Evolutionary conservation across 139 green algal species (phyloP).

Genomic region (Chlorella sp.): DNA sequence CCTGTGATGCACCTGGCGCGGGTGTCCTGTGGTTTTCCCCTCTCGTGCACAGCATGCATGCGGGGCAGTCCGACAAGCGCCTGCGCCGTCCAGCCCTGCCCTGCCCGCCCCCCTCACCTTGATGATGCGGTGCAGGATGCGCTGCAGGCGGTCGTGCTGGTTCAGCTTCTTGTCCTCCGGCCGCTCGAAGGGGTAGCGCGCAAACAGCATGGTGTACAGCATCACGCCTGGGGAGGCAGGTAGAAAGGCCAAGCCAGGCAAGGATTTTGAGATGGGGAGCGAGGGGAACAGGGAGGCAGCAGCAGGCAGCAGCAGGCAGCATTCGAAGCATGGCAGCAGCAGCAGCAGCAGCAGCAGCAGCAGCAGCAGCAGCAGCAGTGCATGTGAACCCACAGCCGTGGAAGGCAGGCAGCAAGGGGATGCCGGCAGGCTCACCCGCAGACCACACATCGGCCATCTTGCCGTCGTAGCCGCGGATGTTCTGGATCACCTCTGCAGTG

Average conservation of each 20-base stretch:
- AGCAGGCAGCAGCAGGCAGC: not conserved
- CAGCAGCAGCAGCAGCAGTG: too few species aligned
- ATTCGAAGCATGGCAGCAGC: not conserved
- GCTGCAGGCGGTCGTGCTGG: constrained; percentile 42
- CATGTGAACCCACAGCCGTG: too few species aligned
- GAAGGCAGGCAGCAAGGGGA: not conserved
- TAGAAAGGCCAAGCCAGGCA: constrained; percentile 51
- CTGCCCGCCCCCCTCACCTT: not conserved
- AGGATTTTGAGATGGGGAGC: too few species aligned
- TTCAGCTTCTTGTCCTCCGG: constrained; percentile 56
- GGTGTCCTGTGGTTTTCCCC: too few species aligned
- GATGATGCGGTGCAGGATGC: constrained; percentile 63
- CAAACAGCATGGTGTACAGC: constrained; percentile 92
- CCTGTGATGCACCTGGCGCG: not conserved
- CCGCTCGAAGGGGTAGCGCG: constrained; percentile 68
- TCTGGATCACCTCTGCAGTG: constrained; percentile 59
- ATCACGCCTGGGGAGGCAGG: constrained; percentile 68
- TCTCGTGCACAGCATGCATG: too few species aligned
- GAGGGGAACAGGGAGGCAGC: not conserved
- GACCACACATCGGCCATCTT: constrained; percentile 48
- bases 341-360: not conserved
- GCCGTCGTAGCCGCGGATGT: constrained; percentile 58
- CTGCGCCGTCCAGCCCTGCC: not conserved
- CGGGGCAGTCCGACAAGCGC: too few species aligned
- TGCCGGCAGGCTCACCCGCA: not conserved